Base-by-base conservation (phyloP, 225 moss, liverwort and hornwort genomes). In the Polytrichum formosum region DNA sequence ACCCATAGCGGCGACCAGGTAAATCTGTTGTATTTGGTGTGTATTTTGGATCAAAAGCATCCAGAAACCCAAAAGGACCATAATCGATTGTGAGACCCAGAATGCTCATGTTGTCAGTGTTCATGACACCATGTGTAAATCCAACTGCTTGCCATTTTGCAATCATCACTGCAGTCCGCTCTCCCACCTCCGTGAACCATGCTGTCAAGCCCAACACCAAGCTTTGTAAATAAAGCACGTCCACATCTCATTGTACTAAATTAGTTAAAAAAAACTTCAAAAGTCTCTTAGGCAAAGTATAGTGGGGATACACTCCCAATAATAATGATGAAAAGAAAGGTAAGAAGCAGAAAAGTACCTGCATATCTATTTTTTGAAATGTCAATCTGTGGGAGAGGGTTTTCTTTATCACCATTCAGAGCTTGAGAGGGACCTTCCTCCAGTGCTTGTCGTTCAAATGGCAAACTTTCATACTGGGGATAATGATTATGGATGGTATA, bases 91-190 rank as follows among this genome's bases (percentile, higher is more conserved):
- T 97, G 67, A 92, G 73, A 53, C 97, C 94, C 72, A 97, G 79
- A 80, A 97, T 90, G 78, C 97, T 97, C 97, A 97, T 97, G 61
- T 97, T 97, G 73, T 97, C 94, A 26, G 97, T 94, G 77, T 97
- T 94, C 94, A 97, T 92, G 66, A 97, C 97, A 35, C 97, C 97
- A 75, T 97, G 97, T 2, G 94, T 94, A 70, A 97, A 97, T 56
- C 97, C 97, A 67, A 97, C 97, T 64, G 90, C 94, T 85, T 97
- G 97, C 97, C 97, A 97, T 77, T 97, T 97, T 2, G 94, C 93
- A 66, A 97, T 88, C 90, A 82, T 73, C 20, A 86, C 77, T 21
- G 92, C 92, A 37, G 91, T 92, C 63, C 91, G 94, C 26, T 91
- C 92, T 72, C 87, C 97, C 79, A 92, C 79, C 79, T 94, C 97